Base-by-base conservation (phyloP, 345 rosid genomes). In the Salix purpurea region DNA sequence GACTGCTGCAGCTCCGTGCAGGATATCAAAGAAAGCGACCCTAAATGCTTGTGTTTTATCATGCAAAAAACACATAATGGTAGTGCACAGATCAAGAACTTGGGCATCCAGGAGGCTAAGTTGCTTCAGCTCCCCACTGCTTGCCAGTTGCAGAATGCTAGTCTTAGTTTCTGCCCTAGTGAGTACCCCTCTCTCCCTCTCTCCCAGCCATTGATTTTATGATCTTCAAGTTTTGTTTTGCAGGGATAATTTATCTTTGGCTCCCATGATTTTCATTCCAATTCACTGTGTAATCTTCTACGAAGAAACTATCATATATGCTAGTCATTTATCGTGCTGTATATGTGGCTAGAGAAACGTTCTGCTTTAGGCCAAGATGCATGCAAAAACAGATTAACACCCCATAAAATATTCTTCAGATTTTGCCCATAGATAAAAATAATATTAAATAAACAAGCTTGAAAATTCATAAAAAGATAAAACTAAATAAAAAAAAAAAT, bases 121-220 rank as follows among this genome's bases (percentile, higher is more conserved):
- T 81, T 96, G 39, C 83, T 96, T 76, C 92, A 89, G 85, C 97
- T 96, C 56, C 97, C 99, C 18, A 73, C 91, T 48, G 90, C 89
- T 72, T 96, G 99, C 79, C 83, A 89, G 80, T 34, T 96, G 70
- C 80, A 85, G 24, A 94, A 94, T 80, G 87, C 94, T 39, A 91
- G 89, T 82, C 32, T 89, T 83, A 73, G 78, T 62, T 66, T 86
- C 12, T 94, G 98, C 81, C 97, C 97, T 15, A 85, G 98, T 94
- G 61, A 77, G 90, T 79, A 18, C 18, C 44, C 48, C 7, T 14
- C 39, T 10, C n/a, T 67, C 50, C 24, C 16, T 50, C 14, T 18
- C 5, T 4, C 6, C 1, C 19, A 15, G 19, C 50, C 68, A 65
- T 65, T 28, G 16, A 24, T 65, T 30, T n/a, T 9, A 58, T 58